Evolutionary conservation across 2,329 filamentous ascomycete genomes (phyloP).

Genomic region (Colletotrichum sp.): DNA sequence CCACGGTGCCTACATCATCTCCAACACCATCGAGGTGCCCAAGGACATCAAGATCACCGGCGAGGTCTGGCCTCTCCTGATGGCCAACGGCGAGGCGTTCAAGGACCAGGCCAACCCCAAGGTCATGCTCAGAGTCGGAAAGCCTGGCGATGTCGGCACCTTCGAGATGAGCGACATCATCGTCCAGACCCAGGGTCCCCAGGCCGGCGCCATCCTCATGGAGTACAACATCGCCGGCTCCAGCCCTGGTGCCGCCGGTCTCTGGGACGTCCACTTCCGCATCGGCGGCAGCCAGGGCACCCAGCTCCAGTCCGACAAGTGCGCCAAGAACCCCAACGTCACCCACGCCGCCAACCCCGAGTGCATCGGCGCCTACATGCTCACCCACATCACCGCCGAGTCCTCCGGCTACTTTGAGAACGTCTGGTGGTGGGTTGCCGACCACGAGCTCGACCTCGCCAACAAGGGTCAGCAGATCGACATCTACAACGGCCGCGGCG

Average conservation of each 20-base stretch:
- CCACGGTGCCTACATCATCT: constrained; percentile 75
- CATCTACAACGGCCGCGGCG: constrained; percentile 87
- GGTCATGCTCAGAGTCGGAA: constrained; percentile 85
- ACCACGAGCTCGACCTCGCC: constrained; percentile 82
- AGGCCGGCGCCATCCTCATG: constrained; percentile 87
- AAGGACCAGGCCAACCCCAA: constrained; percentile 75
- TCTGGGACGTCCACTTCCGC: constrained; percentile 97
- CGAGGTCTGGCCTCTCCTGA: constrained; percentile 89
- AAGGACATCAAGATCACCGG: constrained; percentile 87
- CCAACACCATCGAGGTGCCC: constrained; percentile 73
- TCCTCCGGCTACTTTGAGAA: constrained; percentile 85
- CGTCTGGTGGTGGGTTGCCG: constrained; percentile 87
- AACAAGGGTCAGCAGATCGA: constrained; percentile 77
- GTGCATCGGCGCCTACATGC: constrained; percentile 77
- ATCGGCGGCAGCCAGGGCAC: constrained; percentile 88
- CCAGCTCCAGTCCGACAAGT: constrained; percentile 78
- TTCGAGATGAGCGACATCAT: constrained; percentile 91
- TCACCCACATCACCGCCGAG: constrained; percentile 67
- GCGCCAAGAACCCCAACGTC: constrained; percentile 74
- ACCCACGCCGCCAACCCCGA: constrained; percentile 65
- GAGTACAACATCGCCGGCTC: constrained; percentile 84
- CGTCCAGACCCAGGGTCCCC: constrained; percentile 81
- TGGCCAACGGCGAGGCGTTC: constrained; percentile 81
- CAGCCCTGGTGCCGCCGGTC: constrained; percentile 72
- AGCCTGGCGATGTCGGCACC: constrained; percentile 75